Percentiles rank a stretch among this genome's conserved stretches.
Conservation (phyloP, 495 filamentous ascomycete genomes). For the Beverwykella pulmonaria region DNA sequence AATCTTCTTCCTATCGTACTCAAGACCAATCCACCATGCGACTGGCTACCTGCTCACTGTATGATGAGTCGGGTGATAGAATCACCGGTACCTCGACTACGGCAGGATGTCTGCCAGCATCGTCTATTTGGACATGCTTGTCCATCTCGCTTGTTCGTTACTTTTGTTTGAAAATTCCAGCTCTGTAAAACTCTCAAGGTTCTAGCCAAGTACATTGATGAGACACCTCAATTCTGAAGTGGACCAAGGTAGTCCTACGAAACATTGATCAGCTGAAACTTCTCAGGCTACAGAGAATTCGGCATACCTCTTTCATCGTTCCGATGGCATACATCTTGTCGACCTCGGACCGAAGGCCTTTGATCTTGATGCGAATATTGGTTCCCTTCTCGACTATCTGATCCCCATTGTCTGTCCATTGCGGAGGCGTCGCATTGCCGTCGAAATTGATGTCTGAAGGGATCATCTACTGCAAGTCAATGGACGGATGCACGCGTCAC, state of each 20-base stretch:
- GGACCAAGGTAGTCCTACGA: constrained; percentile 37
- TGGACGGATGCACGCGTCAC: constrained; percentile 14
- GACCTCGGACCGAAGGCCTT: constrained; percentile 88
- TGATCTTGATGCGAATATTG: constrained; percentile 88
- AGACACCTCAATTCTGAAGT: neutral
- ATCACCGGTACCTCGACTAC: neutral
- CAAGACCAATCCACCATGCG: neutral
- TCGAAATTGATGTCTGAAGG: constrained; percentile 92
- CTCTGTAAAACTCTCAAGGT: neutral
- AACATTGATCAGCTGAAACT: constrained; percentile 6
- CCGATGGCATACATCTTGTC: constrained; percentile 94
- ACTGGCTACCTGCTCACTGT: neutral
- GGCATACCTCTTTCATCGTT: constrained; percentile 78
- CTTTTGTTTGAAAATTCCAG: neutral
- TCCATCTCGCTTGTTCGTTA: neutral
- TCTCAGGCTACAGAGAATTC: neutral
- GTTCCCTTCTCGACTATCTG: constrained; percentile 92
- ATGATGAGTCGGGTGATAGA: neutral
- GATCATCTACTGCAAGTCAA: constrained; percentile 66
- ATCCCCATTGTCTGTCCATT: constrained; percentile 61
- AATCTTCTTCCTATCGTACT: neutral
- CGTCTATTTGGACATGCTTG: neutral
- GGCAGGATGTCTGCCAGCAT: neutral
- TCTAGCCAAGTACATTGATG: neutral
- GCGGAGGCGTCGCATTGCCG: constrained; percentile 56